These are phyloP conservation scores for Nakaseomyces delphensis DNA, from an alignment of 1,139 yeast species.

Conservation along the genomic window DNA sequence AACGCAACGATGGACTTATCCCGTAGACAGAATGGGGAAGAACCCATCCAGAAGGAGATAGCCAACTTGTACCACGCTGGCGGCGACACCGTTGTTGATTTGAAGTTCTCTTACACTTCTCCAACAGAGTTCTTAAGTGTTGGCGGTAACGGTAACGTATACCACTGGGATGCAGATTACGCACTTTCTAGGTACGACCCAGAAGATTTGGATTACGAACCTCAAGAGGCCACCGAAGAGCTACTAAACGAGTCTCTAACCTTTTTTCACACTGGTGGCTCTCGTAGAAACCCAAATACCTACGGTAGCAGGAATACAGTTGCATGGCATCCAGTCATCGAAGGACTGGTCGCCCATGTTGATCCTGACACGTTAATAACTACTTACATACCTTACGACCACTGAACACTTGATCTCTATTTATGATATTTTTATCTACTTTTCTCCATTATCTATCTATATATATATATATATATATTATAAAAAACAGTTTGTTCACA, in stretches of 20 bases:
- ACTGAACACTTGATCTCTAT: not conserved
- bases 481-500: not conserved
- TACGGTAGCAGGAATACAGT: conserved; percentile 21
- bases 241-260: conserved; percentile 27
- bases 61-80: conserved; percentile 26
- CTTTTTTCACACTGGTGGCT: conserved; percentile 28
- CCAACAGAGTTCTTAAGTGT: conserved; percentile 28
- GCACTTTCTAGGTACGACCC: conserved; percentile 22
- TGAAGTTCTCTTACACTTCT: conserved; percentile 24
- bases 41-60: conserved; percentile 26
- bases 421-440: not conserved
- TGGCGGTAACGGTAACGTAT: conserved; percentile 29
- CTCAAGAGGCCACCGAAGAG: conserved; percentile 14
- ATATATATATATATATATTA: not conserved
- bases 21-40: conserved; percentile 24
- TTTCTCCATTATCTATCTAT: not conserved
- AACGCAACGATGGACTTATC: conserved; percentile 22
- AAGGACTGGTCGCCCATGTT: conserved; percentile 23
- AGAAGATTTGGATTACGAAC: conserved; percentile 19
- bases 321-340: conserved; percentile 24
- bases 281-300: conserved; percentile 24
- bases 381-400: conserved; percentile 21
- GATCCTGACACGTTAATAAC: conserved; percentile 25
- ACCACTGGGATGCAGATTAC: conserved; percentile 30
- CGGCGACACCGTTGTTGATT: conserved; percentile 29